phyloP scores from a whole-genome alignment of 139 green algal species.

The Micromonas pusilla region DNA sequence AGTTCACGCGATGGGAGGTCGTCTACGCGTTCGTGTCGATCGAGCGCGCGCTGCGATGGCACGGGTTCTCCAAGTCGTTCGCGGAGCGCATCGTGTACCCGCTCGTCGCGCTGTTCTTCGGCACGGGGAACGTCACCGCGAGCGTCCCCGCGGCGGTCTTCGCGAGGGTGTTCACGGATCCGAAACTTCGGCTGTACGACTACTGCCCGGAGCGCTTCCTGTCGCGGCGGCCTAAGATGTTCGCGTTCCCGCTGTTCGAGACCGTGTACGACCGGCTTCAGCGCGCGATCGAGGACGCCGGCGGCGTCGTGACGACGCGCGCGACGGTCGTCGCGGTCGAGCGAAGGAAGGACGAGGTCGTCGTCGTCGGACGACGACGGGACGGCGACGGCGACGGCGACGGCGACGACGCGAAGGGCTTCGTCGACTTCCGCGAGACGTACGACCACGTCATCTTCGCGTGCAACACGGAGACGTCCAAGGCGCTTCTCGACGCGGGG shows the following conservation, averaged over 20 bases:
- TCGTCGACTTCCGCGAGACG: slow-evolving; percentile 28
- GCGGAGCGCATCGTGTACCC: slow-evolving; percentile 59
- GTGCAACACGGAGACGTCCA: slow-evolving; percentile 51
- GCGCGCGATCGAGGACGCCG: neutral
- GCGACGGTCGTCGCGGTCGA: slow-evolving; percentile 32
- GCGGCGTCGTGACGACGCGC: slow-evolving; percentile 16
- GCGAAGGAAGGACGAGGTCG: neutral
- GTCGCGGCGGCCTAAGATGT: slow-evolving; percentile 53
- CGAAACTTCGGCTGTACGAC: slow-evolving; percentile 57
- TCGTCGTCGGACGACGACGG: too few relatives aligned
- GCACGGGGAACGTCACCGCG: slow-evolving; percentile 62
- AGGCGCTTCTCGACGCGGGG: slow-evolving; percentile 37
- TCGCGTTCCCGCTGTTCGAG: slow-evolving; percentile 59
- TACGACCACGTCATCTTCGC: slow-evolving; percentile 60
- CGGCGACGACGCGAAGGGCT: slow-evolving; percentile 6
- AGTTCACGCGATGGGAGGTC: slow-evolving; percentile 49
- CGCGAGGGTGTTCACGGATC: slow-evolving; percentile 61
- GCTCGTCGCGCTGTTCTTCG: slow-evolving; percentile 67
- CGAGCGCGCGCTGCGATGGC: slow-evolving; percentile 43
- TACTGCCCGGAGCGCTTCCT: slow-evolving; percentile 56
- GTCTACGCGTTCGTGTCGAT: slow-evolving; percentile 61
- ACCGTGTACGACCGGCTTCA: slow-evolving; percentile 29
- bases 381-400: too few relatives aligned
- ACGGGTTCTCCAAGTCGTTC: slow-evolving; percentile 53
- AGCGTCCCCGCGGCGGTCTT: slow-evolving; percentile 53